Evolutionary conservation across 1,284 basidiomycete genomes (phyloP).

Genomic region (Trichosporon inkin): DNA sequence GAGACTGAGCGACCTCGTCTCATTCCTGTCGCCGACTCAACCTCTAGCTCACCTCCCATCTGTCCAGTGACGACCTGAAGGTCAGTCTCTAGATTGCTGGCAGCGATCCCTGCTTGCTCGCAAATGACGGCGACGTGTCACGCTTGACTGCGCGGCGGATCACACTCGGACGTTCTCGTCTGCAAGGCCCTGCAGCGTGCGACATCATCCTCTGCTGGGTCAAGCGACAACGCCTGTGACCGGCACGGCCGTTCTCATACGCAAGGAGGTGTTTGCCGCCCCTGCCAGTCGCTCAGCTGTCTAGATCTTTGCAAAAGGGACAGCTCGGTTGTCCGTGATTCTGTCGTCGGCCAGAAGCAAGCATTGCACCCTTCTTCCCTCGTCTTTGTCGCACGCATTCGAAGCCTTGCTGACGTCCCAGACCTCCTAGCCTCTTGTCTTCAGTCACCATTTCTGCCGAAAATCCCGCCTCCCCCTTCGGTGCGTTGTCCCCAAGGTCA

Average conservation of each 20-base stretch:
- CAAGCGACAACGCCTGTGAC: no score
- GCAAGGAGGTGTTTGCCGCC: no score
- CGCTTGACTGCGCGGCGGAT: no score
- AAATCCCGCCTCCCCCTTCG: slow-evolving; percentile 40
- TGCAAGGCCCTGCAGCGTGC: no score
- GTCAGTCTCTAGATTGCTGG: neutral
- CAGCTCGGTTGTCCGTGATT: neutral
- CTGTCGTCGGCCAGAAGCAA: neutral
- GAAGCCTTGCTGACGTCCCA: neutral
- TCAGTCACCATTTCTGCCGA: slow-evolving; percentile 38
- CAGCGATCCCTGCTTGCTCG: neutral
- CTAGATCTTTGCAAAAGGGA: neutral
- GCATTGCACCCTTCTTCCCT: neutral
- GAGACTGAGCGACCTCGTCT: neutral
- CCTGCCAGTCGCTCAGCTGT: no score
- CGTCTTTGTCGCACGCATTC: no score
- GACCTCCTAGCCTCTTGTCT: slow-evolving; percentile 4
- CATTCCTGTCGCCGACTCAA: neutral
- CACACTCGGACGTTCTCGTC: neutral
- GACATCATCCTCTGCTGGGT: neutral
- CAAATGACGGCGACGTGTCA: no score
- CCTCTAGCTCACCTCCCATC: neutral
- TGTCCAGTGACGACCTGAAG: no score
- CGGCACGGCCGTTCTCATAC: no score
- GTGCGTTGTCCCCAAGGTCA: slow-evolving; percentile 42